Evolutionary conservation across 2,329 filamentous ascomycete genomes (phyloP).

Genomic region (Aspergillus pseudoterreus): DNA sequence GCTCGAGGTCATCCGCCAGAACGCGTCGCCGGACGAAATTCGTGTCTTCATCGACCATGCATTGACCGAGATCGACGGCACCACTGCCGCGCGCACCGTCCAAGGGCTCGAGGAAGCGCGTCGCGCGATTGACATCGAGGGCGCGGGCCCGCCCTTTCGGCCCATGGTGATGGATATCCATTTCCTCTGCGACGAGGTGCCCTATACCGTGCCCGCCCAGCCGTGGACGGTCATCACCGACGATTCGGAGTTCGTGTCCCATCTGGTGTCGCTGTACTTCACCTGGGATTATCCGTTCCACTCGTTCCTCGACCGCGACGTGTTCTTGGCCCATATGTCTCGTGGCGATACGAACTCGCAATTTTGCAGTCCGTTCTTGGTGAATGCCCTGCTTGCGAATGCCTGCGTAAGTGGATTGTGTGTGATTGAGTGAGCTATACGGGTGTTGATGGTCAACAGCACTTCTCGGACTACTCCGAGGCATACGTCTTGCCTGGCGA

Average conservation of each 20-base stretch:
- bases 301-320: conserved; percentile 74
- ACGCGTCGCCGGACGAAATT: conserved; percentile 35
- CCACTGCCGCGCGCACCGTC: conserved; percentile 14
- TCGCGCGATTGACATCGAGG: conserved; percentile 27
- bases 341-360: conserved; percentile 48
- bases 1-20: conserved; percentile 33
- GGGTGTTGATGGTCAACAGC: conserved; percentile 17
- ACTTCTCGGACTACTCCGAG: conserved; percentile 38
- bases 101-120: conserved; percentile 27
- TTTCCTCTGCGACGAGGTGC: conserved; percentile 35
- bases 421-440: no score
- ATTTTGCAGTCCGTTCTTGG: conserved; percentile 82
- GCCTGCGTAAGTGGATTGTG: conserved; percentile 31
- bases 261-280: conserved; percentile 89
- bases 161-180: conserved; percentile 41
- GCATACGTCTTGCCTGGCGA: conserved; percentile 35
- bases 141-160: conserved; percentile 28
- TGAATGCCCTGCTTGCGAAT: conserved; percentile 78
- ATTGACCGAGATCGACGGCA: conserved; percentile 18
- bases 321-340: conserved; percentile 56
- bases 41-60: conserved; percentile 30
- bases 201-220: conserved; percentile 30
- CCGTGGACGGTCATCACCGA: conserved; percentile 79
- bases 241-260: conserved; percentile 69
- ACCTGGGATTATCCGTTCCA: conserved; percentile 91